Evolutionary conservation across 2,329 filamentous ascomycete genomes (phyloP), one percentile per base, ranked within the genome.

Genomic region (Dactylellina drechsleri): DNA sequence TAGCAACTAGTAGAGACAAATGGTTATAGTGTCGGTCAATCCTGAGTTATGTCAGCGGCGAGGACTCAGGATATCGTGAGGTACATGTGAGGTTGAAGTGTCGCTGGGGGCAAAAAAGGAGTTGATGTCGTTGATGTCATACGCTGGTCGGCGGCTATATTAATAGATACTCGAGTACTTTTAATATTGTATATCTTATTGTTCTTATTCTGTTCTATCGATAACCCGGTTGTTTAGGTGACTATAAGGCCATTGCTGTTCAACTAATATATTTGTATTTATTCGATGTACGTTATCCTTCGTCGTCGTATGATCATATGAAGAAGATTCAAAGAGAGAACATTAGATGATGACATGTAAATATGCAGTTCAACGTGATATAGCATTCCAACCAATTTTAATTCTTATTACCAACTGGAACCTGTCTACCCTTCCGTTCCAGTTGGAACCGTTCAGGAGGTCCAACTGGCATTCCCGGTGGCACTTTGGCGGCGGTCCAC

Each of bases 371-470:
- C 6, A 2, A 41, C 18, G 20, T 10, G 15, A n/a, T 43, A 47
- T 10, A 41, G 40, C 65, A 57, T 62, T 70, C 66, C 66, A 70
- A 41, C 66, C 58, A 70, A 70, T 70, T 56, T 60, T n/a, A 41
- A 23, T 23, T 8, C 1, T 23, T 8, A 15, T 36, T 36, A 36
- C 31, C 31, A 36, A 15, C 43, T 47, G 43, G 15, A 15, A 18
- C 43, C 43, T 47, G 13, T n/a, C 43, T 47, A 10, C 43, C 43
- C 16, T 47, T n/a, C 43, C 16, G 31, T 36, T 36, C 31, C 31
- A 36, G 10, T 36, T 36, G 10, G 31, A 10, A 36, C 31, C 10
- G 31, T 10, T 36, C 6, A 36, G 31, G 31, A 36, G 31, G 31
- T 36, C 31, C 31, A 36, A 36, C 31, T n/a, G 43, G 43, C 43